phyloP scores from a whole-genome alignment of 23 red algal species.

The Gracilaria caudata region DNA sequence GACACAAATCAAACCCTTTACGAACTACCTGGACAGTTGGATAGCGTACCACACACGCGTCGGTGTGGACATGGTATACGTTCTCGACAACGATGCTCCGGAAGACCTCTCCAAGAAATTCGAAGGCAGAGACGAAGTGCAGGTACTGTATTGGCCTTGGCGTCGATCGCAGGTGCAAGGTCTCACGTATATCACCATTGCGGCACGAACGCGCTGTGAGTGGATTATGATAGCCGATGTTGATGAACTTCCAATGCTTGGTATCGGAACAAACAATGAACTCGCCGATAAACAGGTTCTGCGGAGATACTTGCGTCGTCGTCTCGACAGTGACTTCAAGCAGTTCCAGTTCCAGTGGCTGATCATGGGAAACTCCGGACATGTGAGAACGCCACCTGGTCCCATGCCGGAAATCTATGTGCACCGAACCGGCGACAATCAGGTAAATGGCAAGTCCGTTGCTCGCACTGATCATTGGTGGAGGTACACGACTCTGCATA shows the following conservation, averaged over 20 bases:
- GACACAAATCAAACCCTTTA: slow-evolving; percentile 15
- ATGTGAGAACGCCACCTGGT: neutral
- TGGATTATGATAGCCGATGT: slow-evolving; percentile 16
- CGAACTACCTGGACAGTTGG: slow-evolving; percentile 3
- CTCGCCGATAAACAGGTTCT: neutral
- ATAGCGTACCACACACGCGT: slow-evolving; percentile 8
- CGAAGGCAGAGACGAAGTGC: neutral
- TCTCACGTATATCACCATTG: neutral
- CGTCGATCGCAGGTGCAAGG: slow-evolving; percentile 1
- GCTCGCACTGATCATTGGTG: slow-evolving; percentile 8
- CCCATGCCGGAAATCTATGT: slow-evolving; percentile 12
- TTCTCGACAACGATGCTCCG: slow-evolving; percentile 4
- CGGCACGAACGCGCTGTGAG: neutral
- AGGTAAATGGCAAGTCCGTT: neutral
- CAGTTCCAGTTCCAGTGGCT: slow-evolving; percentile 6
- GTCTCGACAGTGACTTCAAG: neutral
- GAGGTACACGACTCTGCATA: neutral
- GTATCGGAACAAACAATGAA: neutral
- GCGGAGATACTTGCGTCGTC: neutral
- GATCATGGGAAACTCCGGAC: slow-evolving; percentile 7
- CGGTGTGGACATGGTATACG: slow-evolving; percentile 10
- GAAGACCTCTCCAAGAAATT: neutral
- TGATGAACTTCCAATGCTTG: slow-evolving; percentile 26
- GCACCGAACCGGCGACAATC: neutral
- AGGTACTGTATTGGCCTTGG: no score